Percentiles rank a stretch among this genome's conserved stretches.
phyloP scores from a whole-genome alignment of 495 filamentous ascomycete species.

The Barbatosphaeria neglecta region DNA sequence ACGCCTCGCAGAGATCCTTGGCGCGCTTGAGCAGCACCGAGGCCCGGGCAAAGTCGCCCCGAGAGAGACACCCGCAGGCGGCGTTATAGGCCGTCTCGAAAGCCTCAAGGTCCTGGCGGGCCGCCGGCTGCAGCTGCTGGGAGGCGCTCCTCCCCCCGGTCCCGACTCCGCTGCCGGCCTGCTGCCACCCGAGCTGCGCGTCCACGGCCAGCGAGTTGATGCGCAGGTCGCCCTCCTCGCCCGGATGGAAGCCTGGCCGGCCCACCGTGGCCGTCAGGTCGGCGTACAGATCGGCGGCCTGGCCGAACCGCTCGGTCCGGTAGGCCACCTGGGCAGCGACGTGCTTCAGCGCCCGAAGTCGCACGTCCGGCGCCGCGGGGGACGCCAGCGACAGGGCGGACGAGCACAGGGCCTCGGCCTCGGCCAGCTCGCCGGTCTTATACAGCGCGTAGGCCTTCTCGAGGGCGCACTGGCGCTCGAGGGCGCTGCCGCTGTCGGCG shows the following conservation, averaged over 20 bases:
- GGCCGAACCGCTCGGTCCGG: slow-evolving; percentile 67
- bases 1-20: slow-evolving; percentile 72
- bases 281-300: slow-evolving; percentile 58
- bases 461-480: slow-evolving; percentile 55
- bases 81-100: slow-evolving; percentile 94
- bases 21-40: slow-evolving; percentile 74
- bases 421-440: slow-evolving; percentile 63
- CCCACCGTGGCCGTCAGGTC: slow-evolving; percentile 39
- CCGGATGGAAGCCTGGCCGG: slow-evolving; percentile 34
- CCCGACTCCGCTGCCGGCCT: slow-evolving; percentile 25
- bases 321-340: slow-evolving; percentile 85
- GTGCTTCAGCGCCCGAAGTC: slow-evolving; percentile 63
- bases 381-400: too few relatives aligned
- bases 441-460: slow-evolving; percentile 91
- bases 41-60: slow-evolving; percentile 62
- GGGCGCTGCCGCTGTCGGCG: slow-evolving; percentile 52
- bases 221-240: slow-evolving; percentile 73
- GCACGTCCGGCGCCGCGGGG: background rate
- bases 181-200: slow-evolving; percentile 81
- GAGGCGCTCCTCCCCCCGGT: slow-evolving; percentile 26
- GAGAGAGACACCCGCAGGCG: slow-evolving; percentile 74
- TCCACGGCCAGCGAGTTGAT: slow-evolving; percentile 75
- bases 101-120: slow-evolving; percentile 68
- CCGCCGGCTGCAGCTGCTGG: slow-evolving; percentile 49
- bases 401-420: slow-evolving; percentile 53